These are phyloP conservation scores for Zygoascus biomembranicola DNA, from an alignment of 805 yeast genomes.

Conservation along the genomic window DNA sequence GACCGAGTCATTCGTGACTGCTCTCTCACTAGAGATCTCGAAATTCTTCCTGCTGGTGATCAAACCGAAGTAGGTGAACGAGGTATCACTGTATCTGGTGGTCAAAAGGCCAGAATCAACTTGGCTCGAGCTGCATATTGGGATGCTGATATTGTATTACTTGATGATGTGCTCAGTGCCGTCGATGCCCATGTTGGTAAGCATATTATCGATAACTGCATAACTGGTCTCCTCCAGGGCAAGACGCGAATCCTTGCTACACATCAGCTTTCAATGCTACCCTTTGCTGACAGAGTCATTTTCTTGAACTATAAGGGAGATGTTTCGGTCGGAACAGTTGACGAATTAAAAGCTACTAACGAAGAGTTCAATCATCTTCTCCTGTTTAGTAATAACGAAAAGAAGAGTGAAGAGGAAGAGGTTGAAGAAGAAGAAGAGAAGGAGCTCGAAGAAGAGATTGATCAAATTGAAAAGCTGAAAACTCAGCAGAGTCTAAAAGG, in stretches of 20 bases:
- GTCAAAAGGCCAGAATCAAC: constrained; percentile 81
- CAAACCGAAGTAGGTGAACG: constrained; percentile 80
- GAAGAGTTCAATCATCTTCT: constrained; percentile 38
- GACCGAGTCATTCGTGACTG: constrained; percentile 52
- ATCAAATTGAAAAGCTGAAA: constrained; percentile 8
- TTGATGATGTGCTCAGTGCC: constrained; percentile 82
- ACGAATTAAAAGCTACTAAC: constrained; percentile 41
- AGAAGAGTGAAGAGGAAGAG: constrained; percentile 8
- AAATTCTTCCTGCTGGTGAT: constrained; percentile 65
- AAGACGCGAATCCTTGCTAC: constrained; percentile 75
- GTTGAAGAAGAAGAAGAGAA: constrained; percentile 12
- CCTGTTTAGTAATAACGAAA: constrained; percentile 16
- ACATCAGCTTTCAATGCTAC: constrained; percentile 68
- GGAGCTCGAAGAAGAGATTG: constrained; percentile 17
- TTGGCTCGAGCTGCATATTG: constrained; percentile 77
- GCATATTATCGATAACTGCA: constrained; percentile 63
- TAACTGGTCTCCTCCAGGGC: constrained; percentile 45
- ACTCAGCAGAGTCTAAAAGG: not conserved
- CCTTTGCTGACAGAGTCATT: constrained; percentile 59
- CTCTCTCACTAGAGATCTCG: constrained; percentile 57
- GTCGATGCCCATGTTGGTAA: constrained; percentile 83
- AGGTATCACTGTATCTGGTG: constrained; percentile 84
- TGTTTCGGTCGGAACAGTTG: constrained; percentile 52
- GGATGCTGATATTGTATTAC: constrained; percentile 51
- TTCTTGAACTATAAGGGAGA: constrained; percentile 56